Conservation (phyloP, 31 red algal genomes). For the Bonnemaisonia californica region DNA sequence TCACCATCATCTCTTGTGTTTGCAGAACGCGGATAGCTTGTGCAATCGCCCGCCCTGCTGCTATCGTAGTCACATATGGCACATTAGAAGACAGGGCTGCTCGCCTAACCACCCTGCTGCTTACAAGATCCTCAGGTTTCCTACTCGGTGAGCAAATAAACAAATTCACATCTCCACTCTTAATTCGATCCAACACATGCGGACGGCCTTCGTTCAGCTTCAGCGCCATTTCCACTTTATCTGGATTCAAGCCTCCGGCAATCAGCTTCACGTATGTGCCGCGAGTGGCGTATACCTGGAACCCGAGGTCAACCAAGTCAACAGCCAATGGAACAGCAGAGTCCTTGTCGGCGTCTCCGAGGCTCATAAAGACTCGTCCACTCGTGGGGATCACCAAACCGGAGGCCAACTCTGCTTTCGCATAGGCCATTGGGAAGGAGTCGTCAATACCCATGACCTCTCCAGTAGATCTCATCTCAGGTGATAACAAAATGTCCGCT, state of each 20-base stretch:
- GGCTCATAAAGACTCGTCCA: slow-evolving; percentile 84
- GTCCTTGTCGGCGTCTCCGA: slow-evolving; percentile 84
- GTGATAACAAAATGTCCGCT: slow-evolving; percentile 92
- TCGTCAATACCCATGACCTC: slow-evolving; percentile 99
- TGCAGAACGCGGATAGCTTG: slow-evolving; percentile 87
- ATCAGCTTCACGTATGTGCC: slow-evolving; percentile 86
- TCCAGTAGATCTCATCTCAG: slow-evolving; percentile 98
- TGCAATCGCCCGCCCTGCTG: slow-evolving; percentile 86
- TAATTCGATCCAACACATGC: slow-evolving; percentile 88
- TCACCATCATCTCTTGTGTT: slow-evolving; percentile 86
- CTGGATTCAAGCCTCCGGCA: slow-evolving; percentile 75
- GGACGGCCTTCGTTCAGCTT: slow-evolving; percentile 95
- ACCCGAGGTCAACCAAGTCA: slow-evolving; percentile 94
- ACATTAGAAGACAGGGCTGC: slow-evolving; percentile 83
- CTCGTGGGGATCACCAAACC: slow-evolving; percentile 85
- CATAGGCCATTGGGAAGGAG: slow-evolving; percentile 90
- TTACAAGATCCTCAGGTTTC: slow-evolving; percentile 71
- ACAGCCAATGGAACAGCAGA: slow-evolving; percentile 71
- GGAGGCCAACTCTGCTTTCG: slow-evolving; percentile 94
- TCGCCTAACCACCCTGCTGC: slow-evolving; percentile 60
- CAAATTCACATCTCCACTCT: slow-evolving; percentile 92
- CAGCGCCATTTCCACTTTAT: slow-evolving; percentile 85
- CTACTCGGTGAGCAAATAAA: slow-evolving; percentile 90
- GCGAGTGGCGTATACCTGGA: slow-evolving; percentile 82
- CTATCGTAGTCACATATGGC: slow-evolving; percentile 96